phyloP scores from a whole-genome alignment of 1,284 basidiomycete genomes.

The Inonotus obliquus region DNA sequence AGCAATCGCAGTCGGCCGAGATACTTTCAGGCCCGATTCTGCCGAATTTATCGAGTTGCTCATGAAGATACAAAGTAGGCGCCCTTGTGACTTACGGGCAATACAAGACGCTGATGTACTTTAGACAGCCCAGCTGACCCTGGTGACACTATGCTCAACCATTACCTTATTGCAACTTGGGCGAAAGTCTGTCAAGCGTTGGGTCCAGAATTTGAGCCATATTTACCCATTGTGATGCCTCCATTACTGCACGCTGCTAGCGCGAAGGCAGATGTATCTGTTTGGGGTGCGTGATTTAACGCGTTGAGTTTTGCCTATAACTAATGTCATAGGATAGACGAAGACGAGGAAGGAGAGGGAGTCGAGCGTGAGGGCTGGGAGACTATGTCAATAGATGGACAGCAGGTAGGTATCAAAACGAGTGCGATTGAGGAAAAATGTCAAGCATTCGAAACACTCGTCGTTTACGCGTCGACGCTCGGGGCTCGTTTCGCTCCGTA shows the following conservation, averaged over 20 bases:
- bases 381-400: slow-evolving; percentile 69
- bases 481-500: slow-evolving; percentile 69
- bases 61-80: slow-evolving; percentile 73
- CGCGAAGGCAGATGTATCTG: slow-evolving; percentile 72
- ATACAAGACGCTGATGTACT: not conserved
- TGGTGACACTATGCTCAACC: slow-evolving; percentile 58
- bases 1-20: slow-evolving; percentile 76
- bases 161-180: slow-evolving; percentile 77
- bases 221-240: slow-evolving; percentile 79
- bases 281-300: slow-evolving; percentile 54
- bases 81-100: not conserved
- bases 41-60: slow-evolving; percentile 66
- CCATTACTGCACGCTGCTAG: slow-evolving; percentile 68
- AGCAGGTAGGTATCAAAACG: slow-evolving; percentile 71
- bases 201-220: slow-evolving; percentile 78
- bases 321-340: slow-evolving; percentile 29
- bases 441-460: slow-evolving; percentile 79
- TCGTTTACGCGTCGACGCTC: slow-evolving; percentile 74
- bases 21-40: slow-evolving; percentile 73
- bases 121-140: slow-evolving; percentile 61
- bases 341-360: slow-evolving; percentile 47
- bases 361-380: slow-evolving; percentile 72
- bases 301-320: not conserved
- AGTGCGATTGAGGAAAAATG: slow-evolving; percentile 84
- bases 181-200: slow-evolving; percentile 79